phyloP scores from a whole-genome alignment of 106 monocot species.

The Platanthera guangdongensis region DNA sequence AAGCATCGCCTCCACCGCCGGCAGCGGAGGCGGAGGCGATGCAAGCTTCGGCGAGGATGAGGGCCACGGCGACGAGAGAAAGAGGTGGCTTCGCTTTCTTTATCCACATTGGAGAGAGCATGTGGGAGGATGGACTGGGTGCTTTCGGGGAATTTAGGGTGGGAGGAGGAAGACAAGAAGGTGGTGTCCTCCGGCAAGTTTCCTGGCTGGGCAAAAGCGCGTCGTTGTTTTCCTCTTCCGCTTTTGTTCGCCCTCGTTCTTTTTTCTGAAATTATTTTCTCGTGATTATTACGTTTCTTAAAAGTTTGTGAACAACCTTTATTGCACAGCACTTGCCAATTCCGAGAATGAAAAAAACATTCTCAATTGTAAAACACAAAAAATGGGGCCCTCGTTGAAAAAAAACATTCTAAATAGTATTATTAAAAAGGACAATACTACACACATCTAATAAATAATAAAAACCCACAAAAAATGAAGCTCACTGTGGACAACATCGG shows the following conservation, averaged over 20 bases:
- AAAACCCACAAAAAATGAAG: too few species aligned
- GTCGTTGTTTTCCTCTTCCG: background rate
- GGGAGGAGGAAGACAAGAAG: background rate
- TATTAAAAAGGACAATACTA: too few species aligned
- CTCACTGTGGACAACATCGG: too few species aligned
- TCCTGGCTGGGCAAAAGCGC: conserved; percentile 9
- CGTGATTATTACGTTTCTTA: background rate
- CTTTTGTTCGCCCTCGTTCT: background rate
- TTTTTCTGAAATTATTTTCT: background rate
- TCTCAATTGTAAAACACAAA: too few species aligned
- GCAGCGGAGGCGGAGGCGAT: background rate
- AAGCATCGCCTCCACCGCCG: conserved; percentile 4
- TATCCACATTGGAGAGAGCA: conserved; percentile 1
- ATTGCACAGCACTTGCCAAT: background rate
- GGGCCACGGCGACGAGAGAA: background rate
- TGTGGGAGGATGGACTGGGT: background rate
- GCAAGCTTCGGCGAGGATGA: background rate
- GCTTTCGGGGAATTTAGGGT: background rate
- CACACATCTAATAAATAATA: too few species aligned
- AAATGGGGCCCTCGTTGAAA: too few species aligned
- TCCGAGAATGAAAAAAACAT: too few species aligned
- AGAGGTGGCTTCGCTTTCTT: background rate
- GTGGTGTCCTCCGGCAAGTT: background rate
- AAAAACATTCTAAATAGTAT: too few species aligned
- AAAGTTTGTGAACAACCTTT: background rate